phyloP scores from a whole-genome alignment of 441 rosid genomes.

The Jatropha multifida region DNA sequence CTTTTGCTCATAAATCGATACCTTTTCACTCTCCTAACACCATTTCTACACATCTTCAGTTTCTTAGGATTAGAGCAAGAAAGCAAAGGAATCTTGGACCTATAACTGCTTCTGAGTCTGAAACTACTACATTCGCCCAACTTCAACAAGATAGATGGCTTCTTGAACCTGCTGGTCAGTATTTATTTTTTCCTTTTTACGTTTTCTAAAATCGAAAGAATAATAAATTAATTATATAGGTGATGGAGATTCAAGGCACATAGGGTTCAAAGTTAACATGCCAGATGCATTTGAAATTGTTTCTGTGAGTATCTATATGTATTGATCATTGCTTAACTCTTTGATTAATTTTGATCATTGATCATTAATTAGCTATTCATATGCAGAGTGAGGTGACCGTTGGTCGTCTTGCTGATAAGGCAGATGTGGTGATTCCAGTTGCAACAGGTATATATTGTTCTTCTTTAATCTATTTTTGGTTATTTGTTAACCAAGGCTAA shows the following conservation, averaged over 20 bases:
- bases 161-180: conserved; percentile 76
- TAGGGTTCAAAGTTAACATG: conserved; percentile 71
- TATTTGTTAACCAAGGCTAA: background rate
- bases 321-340: background rate
- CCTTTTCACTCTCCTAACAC: conserved; percentile 28
- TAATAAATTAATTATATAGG: conserved; percentile 37
- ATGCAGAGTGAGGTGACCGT: conserved; percentile 57
- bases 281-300: conserved; percentile 74
- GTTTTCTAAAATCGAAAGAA: background rate
- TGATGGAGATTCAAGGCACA: conserved; percentile 84
- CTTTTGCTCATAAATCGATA: conserved; percentile 29
- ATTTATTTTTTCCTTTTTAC: background rate
- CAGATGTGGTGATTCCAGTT: conserved; percentile 84
- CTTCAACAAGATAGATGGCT: conserved; percentile 59
- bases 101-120: conserved; percentile 46
- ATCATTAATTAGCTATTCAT: background rate
- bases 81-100: conserved; percentile 30
- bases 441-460: conserved; percentile 58
- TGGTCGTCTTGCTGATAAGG: conserved; percentile 75
- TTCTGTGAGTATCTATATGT: conserved; percentile 45
- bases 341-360: background rate
- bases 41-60: conserved; percentile 18
- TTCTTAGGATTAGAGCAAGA: conserved; percentile 29
- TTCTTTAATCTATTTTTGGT: background rate
- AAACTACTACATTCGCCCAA: conserved; percentile 31